Evolutionary conservation across 192 early-diverging fungal genomes (phyloP).

Genomic region (Thamnidium elegans): DNA sequence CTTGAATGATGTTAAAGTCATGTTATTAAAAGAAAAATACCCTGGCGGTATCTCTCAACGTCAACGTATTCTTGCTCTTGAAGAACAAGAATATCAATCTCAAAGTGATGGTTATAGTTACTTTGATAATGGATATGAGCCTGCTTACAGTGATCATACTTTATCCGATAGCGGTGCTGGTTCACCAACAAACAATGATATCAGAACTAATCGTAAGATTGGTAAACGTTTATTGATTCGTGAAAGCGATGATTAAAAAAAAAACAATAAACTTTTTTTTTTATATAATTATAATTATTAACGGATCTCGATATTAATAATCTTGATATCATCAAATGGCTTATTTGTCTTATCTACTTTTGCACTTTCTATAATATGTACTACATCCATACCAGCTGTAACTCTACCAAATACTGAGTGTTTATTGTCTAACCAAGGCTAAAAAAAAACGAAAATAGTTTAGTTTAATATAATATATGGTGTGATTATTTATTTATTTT

Average conservation of each 20-base stretch:
- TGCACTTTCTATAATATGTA: slow-evolving; percentile 79
- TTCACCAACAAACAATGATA: neutral
- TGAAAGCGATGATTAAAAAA: slow-evolving; percentile 15
- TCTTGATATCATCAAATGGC: slow-evolving; percentile 80
- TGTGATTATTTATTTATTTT: neutral
- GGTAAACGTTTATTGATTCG: slow-evolving; percentile 30
- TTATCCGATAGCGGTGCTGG: slow-evolving; percentile 11
- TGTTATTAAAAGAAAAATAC: slow-evolving; percentile 39
- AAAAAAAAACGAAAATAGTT: slow-evolving; percentile 27
- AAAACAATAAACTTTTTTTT: neutral
- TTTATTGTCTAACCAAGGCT: slow-evolving; percentile 96
- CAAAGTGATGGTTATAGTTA: slow-evolving; percentile 41
- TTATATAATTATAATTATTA: slow-evolving; percentile 31
- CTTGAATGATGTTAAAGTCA: slow-evolving; percentile 35
- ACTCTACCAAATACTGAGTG: slow-evolving; percentile 94
- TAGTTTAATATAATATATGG: neutral
- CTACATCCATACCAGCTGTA: slow-evolving; percentile 88
- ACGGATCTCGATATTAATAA: slow-evolving; percentile 75
- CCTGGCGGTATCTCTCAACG: slow-evolving; percentile 28
- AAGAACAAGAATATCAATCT: slow-evolving; percentile 22
- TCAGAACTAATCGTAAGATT: slow-evolving; percentile 14
- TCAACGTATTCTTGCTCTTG: slow-evolving; percentile 30
- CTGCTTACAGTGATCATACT: slow-evolving; percentile 5
- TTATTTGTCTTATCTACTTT: slow-evolving; percentile 88
- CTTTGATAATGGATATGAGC: slow-evolving; percentile 41